Conservation (phyloP, 83 land plant species). For the Thuja plicata region DNA sequence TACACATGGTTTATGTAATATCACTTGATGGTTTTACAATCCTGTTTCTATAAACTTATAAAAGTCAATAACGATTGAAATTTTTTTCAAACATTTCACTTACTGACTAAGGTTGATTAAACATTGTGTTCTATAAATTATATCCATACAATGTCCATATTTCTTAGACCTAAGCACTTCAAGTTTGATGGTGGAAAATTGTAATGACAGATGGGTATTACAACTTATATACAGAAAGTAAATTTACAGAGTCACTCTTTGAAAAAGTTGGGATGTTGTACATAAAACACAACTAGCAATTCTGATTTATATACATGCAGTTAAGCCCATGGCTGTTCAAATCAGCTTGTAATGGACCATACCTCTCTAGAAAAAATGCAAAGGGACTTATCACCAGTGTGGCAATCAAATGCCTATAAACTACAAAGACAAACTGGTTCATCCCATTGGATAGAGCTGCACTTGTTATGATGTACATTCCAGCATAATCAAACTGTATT, state of each 20-base stretch:
- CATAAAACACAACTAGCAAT: neutral
- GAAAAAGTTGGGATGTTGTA: neutral
- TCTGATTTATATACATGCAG: neutral
- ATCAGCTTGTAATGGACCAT: neutral
- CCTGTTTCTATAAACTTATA: too few species aligned
- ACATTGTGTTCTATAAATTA: too few species aligned
- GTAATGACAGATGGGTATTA: neutral
- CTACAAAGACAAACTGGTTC: constrained; percentile 1
- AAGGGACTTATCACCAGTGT: neutral
- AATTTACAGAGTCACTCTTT: neutral
- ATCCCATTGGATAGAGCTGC: constrained; percentile 1
- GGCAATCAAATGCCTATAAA: constrained; percentile 7
- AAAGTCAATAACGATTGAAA: too few species aligned
- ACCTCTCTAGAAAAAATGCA: constrained; percentile 9
- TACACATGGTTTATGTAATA: too few species aligned
- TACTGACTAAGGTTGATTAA: too few species aligned
- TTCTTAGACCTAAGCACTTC: neutral
- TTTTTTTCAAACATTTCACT: too few species aligned
- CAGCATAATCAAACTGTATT: neutral
- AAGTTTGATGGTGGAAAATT: neutral
- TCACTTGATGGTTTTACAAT: too few species aligned
- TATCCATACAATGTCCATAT: neutral
- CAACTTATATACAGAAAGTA: too few species aligned
- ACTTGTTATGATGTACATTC: constrained; percentile 3
- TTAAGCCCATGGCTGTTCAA: neutral